Conservation (phyloP, 2,329 filamentous ascomycete genomes). For the Stagonosporopsis chrysanthemi region DNA sequence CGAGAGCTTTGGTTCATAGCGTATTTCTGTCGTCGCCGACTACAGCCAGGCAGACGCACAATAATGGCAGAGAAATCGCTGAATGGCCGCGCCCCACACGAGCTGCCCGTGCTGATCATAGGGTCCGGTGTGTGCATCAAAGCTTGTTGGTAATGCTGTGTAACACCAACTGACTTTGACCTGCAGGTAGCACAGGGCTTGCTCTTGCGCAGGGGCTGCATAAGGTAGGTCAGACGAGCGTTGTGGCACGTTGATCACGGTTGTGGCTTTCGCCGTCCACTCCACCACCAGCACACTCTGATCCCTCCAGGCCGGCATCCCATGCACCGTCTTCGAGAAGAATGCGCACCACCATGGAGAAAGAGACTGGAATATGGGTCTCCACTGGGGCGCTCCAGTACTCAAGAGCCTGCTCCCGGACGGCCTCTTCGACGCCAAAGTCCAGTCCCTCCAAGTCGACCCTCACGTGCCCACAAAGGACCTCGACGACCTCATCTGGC, state of each 20-base stretch:
- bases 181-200: conserved; percentile 45
- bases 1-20: not conserved
- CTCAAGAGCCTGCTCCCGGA: conserved; percentile 62
- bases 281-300: conserved; percentile 9
- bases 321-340: conserved; percentile 65
- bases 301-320: conserved; percentile 39
- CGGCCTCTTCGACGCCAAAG: conserved; percentile 58
- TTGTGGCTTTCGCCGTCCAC: not conserved
- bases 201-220: conserved; percentile 48
- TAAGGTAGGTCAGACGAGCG: conserved; percentile 35
- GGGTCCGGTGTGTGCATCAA: conserved; percentile 39
- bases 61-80: conserved; percentile 10
- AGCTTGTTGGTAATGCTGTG: conserved; percentile 1
- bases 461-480: conserved; percentile 53
- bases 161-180: conserved; percentile 21
- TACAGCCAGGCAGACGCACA: not conserved
- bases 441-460: conserved; percentile 61
- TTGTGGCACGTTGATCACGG: conserved; percentile 10
- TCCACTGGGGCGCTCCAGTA: conserved; percentile 67
- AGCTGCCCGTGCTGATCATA: conserved; percentile 40
- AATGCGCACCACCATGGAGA: conserved; percentile 55
- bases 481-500: conserved; percentile 44
- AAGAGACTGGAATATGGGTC: conserved; percentile 69
- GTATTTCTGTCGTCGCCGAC: not conserved
- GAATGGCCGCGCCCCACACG: not conserved